A percentile compares a stretch with the other conserved stretches of the same genome.
These are phyloP conservation scores for Solanum bulbocastanum DNA, from an alignment of 257 asterid genomes.

Conservation along the genomic window DNA sequence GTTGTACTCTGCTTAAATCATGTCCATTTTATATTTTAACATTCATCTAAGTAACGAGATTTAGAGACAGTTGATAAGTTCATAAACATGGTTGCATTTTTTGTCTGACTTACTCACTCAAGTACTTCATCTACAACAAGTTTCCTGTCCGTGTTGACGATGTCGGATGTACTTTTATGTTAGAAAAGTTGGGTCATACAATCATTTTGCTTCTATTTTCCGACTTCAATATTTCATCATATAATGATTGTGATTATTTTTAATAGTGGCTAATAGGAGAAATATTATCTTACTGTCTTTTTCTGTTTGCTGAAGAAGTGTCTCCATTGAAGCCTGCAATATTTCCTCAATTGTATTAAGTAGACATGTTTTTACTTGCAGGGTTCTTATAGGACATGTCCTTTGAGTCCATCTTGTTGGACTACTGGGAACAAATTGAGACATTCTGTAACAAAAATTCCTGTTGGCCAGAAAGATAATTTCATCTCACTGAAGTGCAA, in stretches of 20 bases:
- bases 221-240: not conserved
- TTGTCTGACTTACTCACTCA: not conserved
- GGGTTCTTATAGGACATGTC: conserved; percentile 17
- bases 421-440: conserved; percentile 10
- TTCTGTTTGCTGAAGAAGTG: not conserved
- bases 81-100: not conserved
- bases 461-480: not conserved
- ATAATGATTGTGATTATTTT: not conserved
- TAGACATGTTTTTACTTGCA: not conserved
- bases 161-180: not conserved
- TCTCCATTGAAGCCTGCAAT: not conserved
- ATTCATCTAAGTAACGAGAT: not conserved
- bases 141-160: not conserved
- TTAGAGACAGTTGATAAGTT: not conserved
- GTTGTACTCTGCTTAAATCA: not conserved
- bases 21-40: not conserved
- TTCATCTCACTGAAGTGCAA: conserved; percentile 14
- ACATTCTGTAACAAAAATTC: not conserved
- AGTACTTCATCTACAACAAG: not conserved
- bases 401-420: conserved; percentile 6
- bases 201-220: not conserved
- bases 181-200: not conserved
- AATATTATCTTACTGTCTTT: not conserved
- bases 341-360: not conserved
- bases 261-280: not conserved